phyloP scores from a whole-genome alignment of 257 asterid genomes.

The Capsicum chinense region DNA sequence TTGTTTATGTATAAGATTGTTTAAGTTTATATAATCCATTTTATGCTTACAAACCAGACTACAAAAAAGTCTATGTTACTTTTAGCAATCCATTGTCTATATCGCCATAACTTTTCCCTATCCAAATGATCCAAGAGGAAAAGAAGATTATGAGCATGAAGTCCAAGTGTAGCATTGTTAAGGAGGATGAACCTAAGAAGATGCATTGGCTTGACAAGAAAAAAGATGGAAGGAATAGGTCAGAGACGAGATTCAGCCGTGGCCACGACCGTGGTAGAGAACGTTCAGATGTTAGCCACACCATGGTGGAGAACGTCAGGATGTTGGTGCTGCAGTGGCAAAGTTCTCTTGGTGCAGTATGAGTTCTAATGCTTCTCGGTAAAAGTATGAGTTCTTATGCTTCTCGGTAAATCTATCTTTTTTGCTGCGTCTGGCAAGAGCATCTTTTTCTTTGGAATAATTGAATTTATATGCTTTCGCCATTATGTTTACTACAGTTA shows the following conservation, averaged over 20 bases:
- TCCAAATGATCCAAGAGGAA: conserved; percentile 67
- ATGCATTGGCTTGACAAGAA: conserved; percentile 87
- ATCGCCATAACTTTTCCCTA: conserved; percentile 71
- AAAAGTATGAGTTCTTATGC: conserved; percentile 62
- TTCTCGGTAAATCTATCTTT: conserved; percentile 37
- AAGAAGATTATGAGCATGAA: conserved; percentile 52
- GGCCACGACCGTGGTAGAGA: conserved; percentile 16
- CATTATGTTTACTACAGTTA: too few relatives aligned
- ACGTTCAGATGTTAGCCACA: not conserved
- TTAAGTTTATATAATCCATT: too few relatives aligned
- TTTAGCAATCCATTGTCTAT: conserved; percentile 68
- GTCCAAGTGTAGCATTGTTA: conserved; percentile 71
- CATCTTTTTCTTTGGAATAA: not conserved
- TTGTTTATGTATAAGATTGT: too few relatives aligned
- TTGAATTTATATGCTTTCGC: not conserved
- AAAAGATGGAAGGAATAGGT: conserved; percentile 44
- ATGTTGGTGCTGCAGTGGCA: conserved; percentile 35
- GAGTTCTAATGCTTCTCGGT: conserved; percentile 52
- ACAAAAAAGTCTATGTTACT: conserved; percentile 89
- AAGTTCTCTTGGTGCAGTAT: conserved; percentile 93
- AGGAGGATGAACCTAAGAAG: conserved; percentile 71
- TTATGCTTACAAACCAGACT: conserved; percentile 47
- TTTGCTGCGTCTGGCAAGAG: conserved; percentile 39
- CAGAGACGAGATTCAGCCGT: conserved; percentile 32
- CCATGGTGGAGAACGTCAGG: conserved; percentile 14